Percentiles rank a stretch among this genome's conserved stretches.
phyloP scores from a whole-genome alignment of 2,329 filamentous ascomycete species.

The Fusarium metavorans region DNA sequence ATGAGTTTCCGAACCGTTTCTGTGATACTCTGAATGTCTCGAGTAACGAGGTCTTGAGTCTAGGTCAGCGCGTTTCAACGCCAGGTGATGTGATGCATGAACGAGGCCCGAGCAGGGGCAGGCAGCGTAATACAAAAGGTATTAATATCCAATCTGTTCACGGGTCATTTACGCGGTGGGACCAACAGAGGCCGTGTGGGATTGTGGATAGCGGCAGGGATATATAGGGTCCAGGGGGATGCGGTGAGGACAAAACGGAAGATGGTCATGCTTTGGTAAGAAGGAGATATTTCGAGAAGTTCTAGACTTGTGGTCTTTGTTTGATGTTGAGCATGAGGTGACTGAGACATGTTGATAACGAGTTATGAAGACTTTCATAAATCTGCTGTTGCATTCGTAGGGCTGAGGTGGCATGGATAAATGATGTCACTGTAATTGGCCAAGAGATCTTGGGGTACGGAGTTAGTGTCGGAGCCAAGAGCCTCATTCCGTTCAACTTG shows the following conservation, averaged over 20 bases:
- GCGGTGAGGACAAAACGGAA: background rate
- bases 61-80: conserved; percentile 10
- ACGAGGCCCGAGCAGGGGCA: background rate
- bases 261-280: background rate
- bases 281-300: background rate
- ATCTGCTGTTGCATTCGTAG: background rate
- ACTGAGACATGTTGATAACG: background rate
- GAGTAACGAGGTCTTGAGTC: background rate
- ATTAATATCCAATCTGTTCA: background rate
- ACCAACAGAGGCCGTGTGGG: background rate
- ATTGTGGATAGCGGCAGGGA: background rate
- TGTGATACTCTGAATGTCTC: background rate
- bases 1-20: background rate
- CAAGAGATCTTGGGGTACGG: background rate
- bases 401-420: background rate
- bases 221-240: background rate
- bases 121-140: background rate
- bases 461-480: background rate
- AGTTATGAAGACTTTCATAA: background rate
- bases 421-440: background rate
- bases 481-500: background rate
- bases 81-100: background rate
- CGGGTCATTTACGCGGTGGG: background rate
- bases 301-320: background rate
- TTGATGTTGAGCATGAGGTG: background rate